Evolutionary conservation across 345 rosid genomes (phyloP).

Genomic region (Streptanthus diversifolius): DNA sequence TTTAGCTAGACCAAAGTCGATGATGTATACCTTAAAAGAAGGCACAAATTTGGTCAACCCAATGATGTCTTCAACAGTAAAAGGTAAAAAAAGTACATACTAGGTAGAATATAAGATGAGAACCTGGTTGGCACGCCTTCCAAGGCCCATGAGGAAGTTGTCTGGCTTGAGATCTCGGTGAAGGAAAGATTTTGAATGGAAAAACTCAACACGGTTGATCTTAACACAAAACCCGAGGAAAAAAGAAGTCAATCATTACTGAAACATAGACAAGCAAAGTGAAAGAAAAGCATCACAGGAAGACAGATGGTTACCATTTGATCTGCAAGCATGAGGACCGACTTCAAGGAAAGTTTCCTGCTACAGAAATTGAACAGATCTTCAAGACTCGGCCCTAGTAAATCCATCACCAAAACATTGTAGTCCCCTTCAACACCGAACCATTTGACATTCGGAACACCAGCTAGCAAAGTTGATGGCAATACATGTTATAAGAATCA

Average conservation of each 20-base stretch:
- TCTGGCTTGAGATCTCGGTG: constrained; percentile 62
- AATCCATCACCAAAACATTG: constrained; percentile 59
- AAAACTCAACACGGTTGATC: constrained; percentile 15
- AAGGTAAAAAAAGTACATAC: not conserved
- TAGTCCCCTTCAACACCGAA: constrained; percentile 62
- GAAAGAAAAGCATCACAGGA: not conserved
- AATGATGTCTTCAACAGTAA: not conserved
- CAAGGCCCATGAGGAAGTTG: constrained; percentile 59
- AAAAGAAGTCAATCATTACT: not conserved
- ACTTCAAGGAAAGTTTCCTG: constrained; percentile 57
- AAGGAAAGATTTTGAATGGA: constrained; percentile 57
- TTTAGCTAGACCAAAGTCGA: constrained; percentile 62
- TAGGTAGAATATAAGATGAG: not conserved
- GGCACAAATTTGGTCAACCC: not conserved
- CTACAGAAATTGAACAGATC: constrained; percentile 60
- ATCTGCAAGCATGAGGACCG: constrained; percentile 70
- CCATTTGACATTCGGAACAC: constrained; percentile 60
- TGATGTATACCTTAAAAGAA: constrained; percentile 43
- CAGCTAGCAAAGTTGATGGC: constrained; percentile 41
- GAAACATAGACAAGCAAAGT: not conserved
- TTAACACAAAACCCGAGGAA: not conserved
- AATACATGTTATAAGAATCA: constrained; percentile 11
- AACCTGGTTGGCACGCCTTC: constrained; percentile 61
- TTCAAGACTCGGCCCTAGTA: constrained; percentile 70
- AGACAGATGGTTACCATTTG: constrained; percentile 43